Conservation (phyloP, 257 asterid genomes). For the Nicotiana otophora region DNA sequence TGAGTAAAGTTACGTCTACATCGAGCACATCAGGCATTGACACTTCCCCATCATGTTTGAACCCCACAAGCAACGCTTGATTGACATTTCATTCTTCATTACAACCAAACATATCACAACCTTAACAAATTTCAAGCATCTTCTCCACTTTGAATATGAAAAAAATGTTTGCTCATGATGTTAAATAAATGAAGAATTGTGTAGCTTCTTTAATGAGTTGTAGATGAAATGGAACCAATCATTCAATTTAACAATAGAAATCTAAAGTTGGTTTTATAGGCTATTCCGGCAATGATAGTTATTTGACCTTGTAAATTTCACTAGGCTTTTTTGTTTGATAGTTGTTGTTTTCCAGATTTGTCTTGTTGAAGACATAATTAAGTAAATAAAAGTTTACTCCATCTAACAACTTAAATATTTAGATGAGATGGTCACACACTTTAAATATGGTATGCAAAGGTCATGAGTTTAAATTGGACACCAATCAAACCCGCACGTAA, state of each 20-base stretch:
- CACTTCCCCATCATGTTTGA: background rate
- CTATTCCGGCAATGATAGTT: background rate
- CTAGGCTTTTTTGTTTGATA: background rate
- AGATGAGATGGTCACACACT: too few species aligned
- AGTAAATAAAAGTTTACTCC: too few species aligned
- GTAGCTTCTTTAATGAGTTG: background rate
- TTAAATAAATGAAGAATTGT: background rate
- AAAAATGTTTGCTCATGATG: background rate
- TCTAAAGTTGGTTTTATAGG: background rate
- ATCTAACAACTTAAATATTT: too few species aligned
- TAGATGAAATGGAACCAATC: background rate
- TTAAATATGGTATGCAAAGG: too few species aligned
- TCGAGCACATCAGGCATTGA: background rate
- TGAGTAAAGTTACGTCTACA: background rate
- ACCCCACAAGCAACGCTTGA: background rate
- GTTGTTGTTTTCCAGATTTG: background rate
- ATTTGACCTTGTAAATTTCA: background rate
- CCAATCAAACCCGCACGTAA: too few species aligned
- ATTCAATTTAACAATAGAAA: background rate
- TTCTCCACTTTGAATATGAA: conserved; percentile 1
- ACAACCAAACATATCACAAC: background rate
- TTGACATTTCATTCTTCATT: background rate
- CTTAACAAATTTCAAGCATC: background rate
- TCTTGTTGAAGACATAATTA: background rate
- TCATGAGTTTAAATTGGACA: too few species aligned